Conservation (phyloP, 169 alveolate species). For the Toxoplasma gondii region DNA sequence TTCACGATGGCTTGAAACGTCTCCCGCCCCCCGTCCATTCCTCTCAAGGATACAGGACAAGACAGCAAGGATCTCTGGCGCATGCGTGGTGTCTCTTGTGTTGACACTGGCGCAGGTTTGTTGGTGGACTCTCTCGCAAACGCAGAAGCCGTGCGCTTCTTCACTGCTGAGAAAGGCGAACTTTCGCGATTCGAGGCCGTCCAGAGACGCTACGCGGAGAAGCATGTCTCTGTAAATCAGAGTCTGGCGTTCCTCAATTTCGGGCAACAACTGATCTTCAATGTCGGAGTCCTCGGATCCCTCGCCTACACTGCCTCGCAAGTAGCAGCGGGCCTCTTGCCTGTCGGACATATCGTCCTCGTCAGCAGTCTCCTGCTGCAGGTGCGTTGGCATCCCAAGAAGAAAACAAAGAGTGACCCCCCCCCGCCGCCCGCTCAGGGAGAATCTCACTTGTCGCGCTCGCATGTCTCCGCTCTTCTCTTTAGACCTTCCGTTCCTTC, state of each 20-base stretch:
- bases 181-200: conserved; percentile 56
- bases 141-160: conserved; percentile 74
- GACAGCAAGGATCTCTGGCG: too few relatives aligned
- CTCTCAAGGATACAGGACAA: too few relatives aligned
- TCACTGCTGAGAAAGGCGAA: conserved; percentile 69
- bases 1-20: too few relatives aligned
- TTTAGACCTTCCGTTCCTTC: too few relatives aligned
- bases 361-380: conserved; percentile 74
- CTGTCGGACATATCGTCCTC: conserved; percentile 75
- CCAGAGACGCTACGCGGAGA: conserved; percentile 55
- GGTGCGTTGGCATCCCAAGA: neutral
- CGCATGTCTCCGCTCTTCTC: too few relatives aligned
- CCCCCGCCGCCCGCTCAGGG: too few relatives aligned
- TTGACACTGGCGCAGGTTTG: conserved; percentile 63
- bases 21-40: too few relatives aligned
- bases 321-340: conserved; percentile 71
- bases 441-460: too few relatives aligned
- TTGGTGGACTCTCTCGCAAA: conserved; percentile 75
- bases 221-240: conserved; percentile 70
- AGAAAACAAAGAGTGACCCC: too few relatives aligned
- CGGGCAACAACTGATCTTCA: conserved; percentile 78
- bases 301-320: conserved; percentile 70
- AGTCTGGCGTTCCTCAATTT: conserved; percentile 76
- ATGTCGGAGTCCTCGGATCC: conserved; percentile 71
- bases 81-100: neutral